Evolutionary conservation across 2,329 filamentous ascomycete genomes (phyloP), one percentile per base, ranked within the genome.

Genomic region (Septoria linicola): DNA sequence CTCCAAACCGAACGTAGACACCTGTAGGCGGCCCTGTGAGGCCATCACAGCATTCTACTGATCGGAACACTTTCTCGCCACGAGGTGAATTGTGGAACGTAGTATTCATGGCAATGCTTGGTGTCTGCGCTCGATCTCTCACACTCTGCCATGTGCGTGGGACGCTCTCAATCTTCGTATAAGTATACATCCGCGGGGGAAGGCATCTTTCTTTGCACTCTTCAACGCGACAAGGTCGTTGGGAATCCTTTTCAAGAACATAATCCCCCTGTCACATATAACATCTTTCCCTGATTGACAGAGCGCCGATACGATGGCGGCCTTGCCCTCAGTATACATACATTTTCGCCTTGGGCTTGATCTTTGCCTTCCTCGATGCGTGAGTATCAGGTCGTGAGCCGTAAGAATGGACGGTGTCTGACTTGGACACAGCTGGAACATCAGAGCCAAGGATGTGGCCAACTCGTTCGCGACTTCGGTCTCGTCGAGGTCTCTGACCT

Each of bases 281-380:
- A n/a, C 19, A 11, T 34, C 41, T 34, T 19, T n/a, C 10, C 8
- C 27, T 17, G 11, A n/a, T 13, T n/a, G 41, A 43, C 41, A 14
- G 14, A 31, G 19, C n/a, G 21, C 30, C 41, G 16, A 20, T n/a
- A 52, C 49, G 23, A 71, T 71, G 68, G 60, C 59, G 23, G 63
- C 63, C 39, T 61, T 80, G 40, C 71, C n/a, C 73, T 47, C 76
- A 84, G 61, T 83, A 76, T 51, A 76, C 82, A 66, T 84, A 82
- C 64, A 73, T 84, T 53, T 79, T 84, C 56, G 81, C 79, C 59
- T 74, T 84, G 41, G 80, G 78, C 66, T 78, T 79, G 55, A 74
- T 83, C 48, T 84, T 84, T 66, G 79, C 81, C 53, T 81, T 81
- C 63, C 76, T 85, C 17, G 81, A 84, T 64, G 81, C 81, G 23